These are phyloP conservation scores for Penicillium paxilli DNA, from an alignment of 495 filamentous ascomycete species.

Conservation along the genomic window DNA sequence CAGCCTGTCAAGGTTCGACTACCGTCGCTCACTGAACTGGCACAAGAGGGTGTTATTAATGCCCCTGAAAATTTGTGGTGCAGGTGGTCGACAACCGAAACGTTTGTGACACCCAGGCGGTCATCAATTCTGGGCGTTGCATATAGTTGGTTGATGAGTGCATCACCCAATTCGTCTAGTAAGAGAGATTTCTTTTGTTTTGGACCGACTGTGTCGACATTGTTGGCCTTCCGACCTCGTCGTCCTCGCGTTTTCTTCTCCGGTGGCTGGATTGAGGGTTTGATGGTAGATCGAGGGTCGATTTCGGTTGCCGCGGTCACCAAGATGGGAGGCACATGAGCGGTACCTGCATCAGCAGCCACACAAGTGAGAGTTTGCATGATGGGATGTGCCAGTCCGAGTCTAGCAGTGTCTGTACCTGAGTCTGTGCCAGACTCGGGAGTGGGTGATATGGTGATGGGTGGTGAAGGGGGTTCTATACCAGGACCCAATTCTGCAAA, in stretches of 20 bases:
- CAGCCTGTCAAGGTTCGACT: slow-evolving; percentile 10
- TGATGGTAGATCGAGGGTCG: neutral
- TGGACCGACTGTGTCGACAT: neutral
- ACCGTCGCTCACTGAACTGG: slow-evolving; percentile 19
- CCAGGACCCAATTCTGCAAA: too few species aligned
- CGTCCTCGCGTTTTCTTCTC: slow-evolving; percentile 19
- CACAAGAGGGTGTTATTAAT: slow-evolving; percentile 6
- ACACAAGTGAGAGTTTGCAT: too few species aligned
- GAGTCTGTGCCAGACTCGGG: too few species aligned
- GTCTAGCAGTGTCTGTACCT: too few species aligned
- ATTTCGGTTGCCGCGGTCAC: slow-evolving; percentile 4
- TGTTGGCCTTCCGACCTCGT: slow-evolving; percentile 11
- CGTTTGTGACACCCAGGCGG: neutral
- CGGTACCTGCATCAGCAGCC: neutral
- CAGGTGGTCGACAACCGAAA: slow-evolving; percentile 21
- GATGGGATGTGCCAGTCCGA: too few species aligned
- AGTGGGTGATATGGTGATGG: too few species aligned
- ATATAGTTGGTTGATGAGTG: slow-evolving; percentile 21
- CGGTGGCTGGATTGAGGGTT: neutral
- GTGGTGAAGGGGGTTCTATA: too few species aligned
- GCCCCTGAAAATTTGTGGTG: slow-evolving; percentile 8
- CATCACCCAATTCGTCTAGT: slow-evolving; percentile 23
- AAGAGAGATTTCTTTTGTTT: slow-evolving; percentile 19
- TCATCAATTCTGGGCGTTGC: slow-evolving; percentile 1
- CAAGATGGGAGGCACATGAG: slow-evolving; percentile 10